phyloP scores from a whole-genome alignment of 805 yeast species.

The Suhomyces vadensis region DNA sequence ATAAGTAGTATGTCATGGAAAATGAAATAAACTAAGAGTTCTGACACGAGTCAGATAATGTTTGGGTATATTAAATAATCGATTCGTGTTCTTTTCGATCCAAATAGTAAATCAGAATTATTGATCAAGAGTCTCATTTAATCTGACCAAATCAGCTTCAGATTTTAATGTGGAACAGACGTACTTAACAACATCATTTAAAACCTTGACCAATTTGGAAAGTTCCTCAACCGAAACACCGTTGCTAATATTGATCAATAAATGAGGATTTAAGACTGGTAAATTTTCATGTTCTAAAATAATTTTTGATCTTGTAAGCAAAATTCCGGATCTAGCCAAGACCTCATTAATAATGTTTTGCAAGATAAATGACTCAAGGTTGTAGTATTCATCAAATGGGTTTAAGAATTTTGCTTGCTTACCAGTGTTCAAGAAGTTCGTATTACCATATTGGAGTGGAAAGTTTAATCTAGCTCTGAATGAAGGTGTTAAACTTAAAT shows the following conservation, averaged over 20 bases:
- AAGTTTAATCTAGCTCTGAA: slow-evolving; percentile 46
- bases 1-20: not conserved
- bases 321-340: slow-evolving; percentile 50
- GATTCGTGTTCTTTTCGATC: not conserved
- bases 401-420: slow-evolving; percentile 44
- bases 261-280: slow-evolving; percentile 48
- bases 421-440: slow-evolving; percentile 43
- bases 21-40: not conserved
- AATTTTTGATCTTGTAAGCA: slow-evolving; percentile 63
- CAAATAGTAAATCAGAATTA: not conserved
- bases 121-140: slow-evolving; percentile 19
- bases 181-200: slow-evolving; percentile 23
- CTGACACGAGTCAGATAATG: not conserved
- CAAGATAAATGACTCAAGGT: slow-evolving; percentile 59
- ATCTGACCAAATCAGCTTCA: slow-evolving; percentile 26
- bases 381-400: slow-evolving; percentile 44
- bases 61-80: not conserved
- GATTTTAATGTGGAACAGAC: slow-evolving; percentile 14
- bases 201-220: slow-evolving; percentile 21
- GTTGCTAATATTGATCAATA: slow-evolving; percentile 32
- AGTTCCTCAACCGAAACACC: slow-evolving; percentile 32
- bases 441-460: slow-evolving; percentile 53
- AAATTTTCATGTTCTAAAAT: slow-evolving; percentile 72
- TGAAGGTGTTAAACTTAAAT: slow-evolving; percentile 56
- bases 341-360: slow-evolving; percentile 65